Percentiles rank a stretch among this genome's conserved stretches.
These are phyloP conservation scores for Suillus fuscotomentosus DNA, from an alignment of 768 basidiomycete species.

Conservation along the genomic window DNA sequence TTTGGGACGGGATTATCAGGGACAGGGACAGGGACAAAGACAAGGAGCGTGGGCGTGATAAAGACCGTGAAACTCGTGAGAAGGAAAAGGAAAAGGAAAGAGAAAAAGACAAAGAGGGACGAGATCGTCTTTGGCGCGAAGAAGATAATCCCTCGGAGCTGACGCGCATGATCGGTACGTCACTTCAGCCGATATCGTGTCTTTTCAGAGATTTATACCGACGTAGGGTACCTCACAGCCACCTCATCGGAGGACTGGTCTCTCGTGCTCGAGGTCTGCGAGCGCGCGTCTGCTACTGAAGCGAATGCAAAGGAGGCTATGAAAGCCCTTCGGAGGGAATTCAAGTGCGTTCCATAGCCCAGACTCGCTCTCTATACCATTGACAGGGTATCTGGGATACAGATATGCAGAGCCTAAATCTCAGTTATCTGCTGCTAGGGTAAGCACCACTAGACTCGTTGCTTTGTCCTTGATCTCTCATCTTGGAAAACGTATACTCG, in stretches of 20 bases:
- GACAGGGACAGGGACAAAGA: constrained; percentile 36
- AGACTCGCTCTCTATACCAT: constrained; percentile 4
- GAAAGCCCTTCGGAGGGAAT: constrained; percentile 77
- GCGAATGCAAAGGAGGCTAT: constrained; percentile 80
- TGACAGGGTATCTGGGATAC: background rate
- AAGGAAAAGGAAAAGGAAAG: constrained; percentile 21
- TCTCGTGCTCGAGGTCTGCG: constrained; percentile 82
- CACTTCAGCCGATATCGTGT: background rate
- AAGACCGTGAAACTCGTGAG: constrained; percentile 10
- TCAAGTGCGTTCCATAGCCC: constrained; percentile 55
- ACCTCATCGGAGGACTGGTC: constrained; percentile 82
- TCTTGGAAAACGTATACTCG: background rate
- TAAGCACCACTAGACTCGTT: constrained; percentile 31
- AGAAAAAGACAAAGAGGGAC: constrained; percentile 37
- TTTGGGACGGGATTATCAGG: constrained; percentile 46
- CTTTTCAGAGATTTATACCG: background rate
- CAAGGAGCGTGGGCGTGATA: constrained; percentile 14
- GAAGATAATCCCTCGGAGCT: constrained; percentile 55
- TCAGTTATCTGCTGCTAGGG: constrained; percentile 75
- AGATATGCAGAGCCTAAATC: constrained; percentile 76
- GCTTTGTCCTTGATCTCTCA: constrained; percentile 3
- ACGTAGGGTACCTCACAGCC: constrained; percentile 69
- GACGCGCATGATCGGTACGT: constrained; percentile 69
- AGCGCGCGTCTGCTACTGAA: constrained; percentile 73
- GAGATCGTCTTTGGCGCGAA: constrained; percentile 29